These are phyloP conservation scores for Solanum pinnatisectum DNA, from an alignment of 257 asterid genomes.

Conservation along the genomic window DNA sequence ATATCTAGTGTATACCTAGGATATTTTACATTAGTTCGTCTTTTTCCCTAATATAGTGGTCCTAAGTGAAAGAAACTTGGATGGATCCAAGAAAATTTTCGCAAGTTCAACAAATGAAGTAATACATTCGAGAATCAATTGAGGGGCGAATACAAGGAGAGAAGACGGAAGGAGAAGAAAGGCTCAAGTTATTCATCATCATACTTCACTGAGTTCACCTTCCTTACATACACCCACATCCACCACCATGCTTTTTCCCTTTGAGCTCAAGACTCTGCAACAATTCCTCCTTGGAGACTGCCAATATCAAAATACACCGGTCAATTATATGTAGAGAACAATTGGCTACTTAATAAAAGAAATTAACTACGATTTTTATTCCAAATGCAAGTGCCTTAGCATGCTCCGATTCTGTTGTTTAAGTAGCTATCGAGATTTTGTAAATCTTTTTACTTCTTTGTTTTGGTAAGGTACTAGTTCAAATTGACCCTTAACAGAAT, in stretches of 20 bases:
- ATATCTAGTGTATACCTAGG: not conserved
- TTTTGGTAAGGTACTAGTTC: not conserved
- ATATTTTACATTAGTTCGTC: not conserved
- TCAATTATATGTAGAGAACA: not conserved
- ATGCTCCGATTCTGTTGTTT: not conserved
- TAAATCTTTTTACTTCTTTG: not conserved
- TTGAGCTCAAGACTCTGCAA: slow-evolving; percentile 47
- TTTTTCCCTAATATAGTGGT: not conserved
- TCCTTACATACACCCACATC: slow-evolving; percentile 71
- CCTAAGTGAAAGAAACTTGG: not conserved
- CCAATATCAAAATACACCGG: not conserved
- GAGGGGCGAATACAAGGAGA: not conserved
- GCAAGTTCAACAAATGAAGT: slow-evolving; percentile 25
- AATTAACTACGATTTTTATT: not conserved
- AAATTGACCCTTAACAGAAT: not conserved
- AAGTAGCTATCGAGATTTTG: not conserved
- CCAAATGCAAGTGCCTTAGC: not conserved
- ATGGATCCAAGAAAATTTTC: not conserved
- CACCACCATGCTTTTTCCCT: slow-evolving; percentile 30
- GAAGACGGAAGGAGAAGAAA: not conserved
- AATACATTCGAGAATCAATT: slow-evolving; percentile 9
- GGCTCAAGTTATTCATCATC: not conserved
- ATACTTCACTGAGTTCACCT: slow-evolving; percentile 50
- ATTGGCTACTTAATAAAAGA: not conserved
- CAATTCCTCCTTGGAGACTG: slow-evolving; percentile 91